Base-by-base conservation (phyloP, 2,329 filamentous ascomycete species). In the Ceratocystis diversiconidia region DNA sequence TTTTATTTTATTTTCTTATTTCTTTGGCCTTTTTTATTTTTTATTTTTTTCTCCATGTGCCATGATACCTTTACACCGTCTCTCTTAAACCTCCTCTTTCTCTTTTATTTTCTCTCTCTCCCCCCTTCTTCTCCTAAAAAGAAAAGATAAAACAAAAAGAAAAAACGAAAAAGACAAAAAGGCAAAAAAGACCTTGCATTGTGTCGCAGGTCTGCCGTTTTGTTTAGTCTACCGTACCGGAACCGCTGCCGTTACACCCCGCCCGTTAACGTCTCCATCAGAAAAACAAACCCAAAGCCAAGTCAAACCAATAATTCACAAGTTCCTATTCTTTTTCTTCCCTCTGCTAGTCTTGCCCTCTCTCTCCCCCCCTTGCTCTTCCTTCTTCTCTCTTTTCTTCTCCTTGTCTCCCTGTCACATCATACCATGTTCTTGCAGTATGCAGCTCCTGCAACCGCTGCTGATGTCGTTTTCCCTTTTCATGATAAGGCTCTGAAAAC, bases 101-200 rank as follows among this genome's bases (percentile, higher is more conserved):
- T 30, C 10, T n/a, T n/a, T 32, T n/a, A 2, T 4, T 3, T 6
- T 17, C 19, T n/a, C 22, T 5, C 5, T 30, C 30, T 12, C 2
- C 25, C 30, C 19, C 22, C 10, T 5, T 15, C 3, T n/a, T n/a
- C 3, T 17, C 52, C 8, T 2, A 12, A 2, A 12, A 25, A 15
- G 8, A 6, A 8, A 17, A 12, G 12, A 30, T 5, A 28, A 30
- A 57, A 30, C 17, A 30, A 12, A 12, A 57, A 57, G 5, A 57
- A 57, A 28, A 55, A 48, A 17, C 3, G 7, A 50, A 22, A 19
- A 50, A n/a, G 8, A 5, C 19, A 17, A 50, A 48, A 50, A 48
- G 19, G 46, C 46, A 41, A 50, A 50, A 50, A 50, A 50, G 46
- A 57, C 52, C 52, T 57, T 57, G 52, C 52, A 57, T 57, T 22